phyloP scores from a whole-genome alignment of 1,139 yeast species.

The Pichia sp. region DNA sequence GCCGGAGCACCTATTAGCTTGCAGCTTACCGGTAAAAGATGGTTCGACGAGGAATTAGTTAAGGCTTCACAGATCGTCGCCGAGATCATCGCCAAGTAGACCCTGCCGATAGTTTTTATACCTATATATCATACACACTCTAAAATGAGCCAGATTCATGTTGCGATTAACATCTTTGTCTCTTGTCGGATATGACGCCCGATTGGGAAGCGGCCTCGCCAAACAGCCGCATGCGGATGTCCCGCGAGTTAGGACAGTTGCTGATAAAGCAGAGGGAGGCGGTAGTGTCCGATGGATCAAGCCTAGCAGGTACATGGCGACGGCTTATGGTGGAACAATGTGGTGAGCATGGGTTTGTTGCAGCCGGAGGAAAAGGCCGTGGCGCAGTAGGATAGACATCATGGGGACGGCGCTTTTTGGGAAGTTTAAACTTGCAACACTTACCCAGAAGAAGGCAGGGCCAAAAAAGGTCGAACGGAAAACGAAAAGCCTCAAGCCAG shows the following conservation, averaged over 20 bases:
- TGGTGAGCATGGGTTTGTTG: not conserved
- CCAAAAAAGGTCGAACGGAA: not conserved
- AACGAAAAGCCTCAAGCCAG: not conserved
- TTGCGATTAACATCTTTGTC: too few relatives aligned
- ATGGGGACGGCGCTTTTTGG: slow-evolving; percentile 3
- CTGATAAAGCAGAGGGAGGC: not conserved
- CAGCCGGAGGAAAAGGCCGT: too few relatives aligned
- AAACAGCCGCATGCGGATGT: not conserved
- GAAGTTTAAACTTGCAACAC: slow-evolving; percentile 2
- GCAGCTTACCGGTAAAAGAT: slow-evolving; percentile 47
- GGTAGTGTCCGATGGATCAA: not conserved
- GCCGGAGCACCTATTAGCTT: slow-evolving; percentile 47
- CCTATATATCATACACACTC: too few relatives aligned
- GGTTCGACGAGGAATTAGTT: slow-evolving; percentile 47
- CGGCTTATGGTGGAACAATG: not conserved
- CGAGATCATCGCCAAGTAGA: not conserved
- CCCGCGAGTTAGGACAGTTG: too few relatives aligned
- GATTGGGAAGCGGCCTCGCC: not conserved
- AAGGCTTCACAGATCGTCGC: slow-evolving; percentile 20
- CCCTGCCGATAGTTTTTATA: too few relatives aligned
- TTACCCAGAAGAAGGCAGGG: not conserved
- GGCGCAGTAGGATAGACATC: not conserved
- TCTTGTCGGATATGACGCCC: not conserved
- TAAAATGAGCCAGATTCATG: not conserved
- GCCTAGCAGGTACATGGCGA: too few relatives aligned